Base-by-base conservation (phyloP, 2,329 filamentous ascomycete genomes). In the Neonectria hederae region DNA sequence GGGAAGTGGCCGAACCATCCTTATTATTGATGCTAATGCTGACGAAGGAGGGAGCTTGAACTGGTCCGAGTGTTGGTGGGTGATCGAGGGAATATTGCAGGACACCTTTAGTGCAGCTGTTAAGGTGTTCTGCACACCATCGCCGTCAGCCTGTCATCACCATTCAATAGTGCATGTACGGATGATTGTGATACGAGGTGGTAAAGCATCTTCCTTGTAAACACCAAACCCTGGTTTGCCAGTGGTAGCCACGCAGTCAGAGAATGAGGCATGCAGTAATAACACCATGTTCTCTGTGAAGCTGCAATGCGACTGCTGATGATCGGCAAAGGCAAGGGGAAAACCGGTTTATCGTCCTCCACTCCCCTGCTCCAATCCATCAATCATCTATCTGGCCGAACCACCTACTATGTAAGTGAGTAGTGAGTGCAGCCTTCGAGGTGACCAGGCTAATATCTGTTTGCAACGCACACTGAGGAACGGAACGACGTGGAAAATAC, bases 271-370 rank as follows among this genome's bases (percentile, higher is more conserved):
- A 32, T 26, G 57, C 24, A 48, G 30, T 13, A 53, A 11, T 14
- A 8, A 32, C n/a, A 32, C 26, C 17, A 32, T 49, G 24, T 11
- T 19, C 8, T n/a, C 17, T 13, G 26, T 30, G 46, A 26, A 17
- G 22, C 38, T 11, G 40, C 10, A 26, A 2, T 32, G 19, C 28
- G 32, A n/a, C 17, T 43, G 24, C n/a, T 28, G 32, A 22, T 56
- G 59, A 62, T 62, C 59, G 38, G 26, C 59, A 62, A 32, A n/a
- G 48, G n/a, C 28, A 26, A n/a, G 38, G 45, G 28, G 59, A 56
- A 62, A 62, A 49, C 59, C 52, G 40, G 59, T 56, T 62, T 56
- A 26, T 26, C 26, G 13, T 8, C 53, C 13, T 22, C 19, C 38
- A 35, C 14, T 40, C 53, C 53, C 53, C 26, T 62, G 53, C 38